Percentiles rank a stretch among this genome's conserved stretches.
These are phyloP conservation scores for Fonsecaea pedrosoi DNA, from an alignment of 2,329 filamentous ascomycete genomes.

Conservation along the genomic window DNA sequence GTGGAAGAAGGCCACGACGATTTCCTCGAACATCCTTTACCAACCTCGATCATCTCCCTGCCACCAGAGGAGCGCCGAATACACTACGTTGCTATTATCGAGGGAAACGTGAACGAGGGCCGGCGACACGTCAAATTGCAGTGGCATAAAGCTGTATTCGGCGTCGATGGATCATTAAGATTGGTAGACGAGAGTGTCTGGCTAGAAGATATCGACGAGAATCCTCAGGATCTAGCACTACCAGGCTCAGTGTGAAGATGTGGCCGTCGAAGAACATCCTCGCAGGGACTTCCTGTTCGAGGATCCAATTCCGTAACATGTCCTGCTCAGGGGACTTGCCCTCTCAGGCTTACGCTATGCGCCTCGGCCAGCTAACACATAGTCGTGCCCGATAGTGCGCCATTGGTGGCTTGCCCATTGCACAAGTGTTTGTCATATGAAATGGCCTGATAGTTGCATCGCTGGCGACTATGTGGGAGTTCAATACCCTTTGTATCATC, in stretches of 20 bases:
- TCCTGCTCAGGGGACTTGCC: background rate
- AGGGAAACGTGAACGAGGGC: slow-evolving; percentile 1
- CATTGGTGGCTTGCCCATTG: background rate
- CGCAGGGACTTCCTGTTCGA: background rate
- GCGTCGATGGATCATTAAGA: slow-evolving; percentile 12
- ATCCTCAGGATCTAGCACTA: background rate
- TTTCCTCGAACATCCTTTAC: slow-evolving; percentile 1
- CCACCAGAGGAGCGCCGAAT: slow-evolving; percentile 29
- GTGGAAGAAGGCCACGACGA: slow-evolving; percentile 23
- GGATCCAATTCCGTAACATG: background rate
- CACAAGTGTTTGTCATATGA: background rate
- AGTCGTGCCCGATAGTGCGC: background rate
- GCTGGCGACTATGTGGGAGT: background rate
- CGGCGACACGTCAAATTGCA: slow-evolving; percentile 23
- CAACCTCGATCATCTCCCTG: background rate
- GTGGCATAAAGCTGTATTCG: slow-evolving; percentile 15
- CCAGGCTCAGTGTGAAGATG: background rate
- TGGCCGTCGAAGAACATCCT: background rate
- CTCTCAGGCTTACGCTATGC: no score
- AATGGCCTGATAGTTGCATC: background rate
- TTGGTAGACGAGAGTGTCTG: slow-evolving; percentile 24
- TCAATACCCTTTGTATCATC: background rate
- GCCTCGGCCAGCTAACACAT: no score
- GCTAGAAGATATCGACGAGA: slow-evolving; percentile 21
- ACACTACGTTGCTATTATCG: slow-evolving; percentile 22